A percentile compares a stretch with the other conserved stretches of the same genome.
Evolutionary conservation across 768 basidiomycete genomes (phyloP).

Genomic region (Boletus insuetus): DNA sequence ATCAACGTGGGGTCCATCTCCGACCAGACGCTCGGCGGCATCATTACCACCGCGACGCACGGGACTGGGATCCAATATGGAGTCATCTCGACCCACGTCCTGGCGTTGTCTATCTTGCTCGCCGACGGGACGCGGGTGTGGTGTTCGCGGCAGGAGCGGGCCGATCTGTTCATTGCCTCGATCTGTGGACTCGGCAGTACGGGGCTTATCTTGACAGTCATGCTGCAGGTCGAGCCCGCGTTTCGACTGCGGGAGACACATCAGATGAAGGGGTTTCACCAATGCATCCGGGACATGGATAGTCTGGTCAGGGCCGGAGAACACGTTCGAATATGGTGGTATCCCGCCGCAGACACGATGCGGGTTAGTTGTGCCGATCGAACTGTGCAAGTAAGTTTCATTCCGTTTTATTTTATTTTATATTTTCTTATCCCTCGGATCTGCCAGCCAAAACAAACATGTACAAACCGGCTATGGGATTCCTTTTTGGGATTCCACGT

Average conservation of each 20-base stretch:
- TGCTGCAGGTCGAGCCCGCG: slow-evolving; percentile 74
- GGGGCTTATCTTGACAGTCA: slow-evolving; percentile 79
- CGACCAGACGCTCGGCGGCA: slow-evolving; percentile 91
- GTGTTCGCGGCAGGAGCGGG: slow-evolving; percentile 60
- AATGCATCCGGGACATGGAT: slow-evolving; percentile 58
- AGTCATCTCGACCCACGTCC: slow-evolving; percentile 80
- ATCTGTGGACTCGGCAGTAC: slow-evolving; percentile 90
- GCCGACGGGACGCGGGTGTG: slow-evolving; percentile 69
- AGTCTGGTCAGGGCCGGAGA: slow-evolving; percentile 61
- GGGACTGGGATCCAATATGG: slow-evolving; percentile 80
- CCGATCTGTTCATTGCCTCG: slow-evolving; percentile 85
- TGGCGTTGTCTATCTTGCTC: slow-evolving; percentile 70
- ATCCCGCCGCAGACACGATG: slow-evolving; percentile 71
- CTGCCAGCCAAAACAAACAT: slow-evolving; percentile 48
- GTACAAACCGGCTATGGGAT: slow-evolving; percentile 66
- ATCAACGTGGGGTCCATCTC: slow-evolving; percentile 94
- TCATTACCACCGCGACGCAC: slow-evolving; percentile 93
- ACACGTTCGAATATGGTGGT: slow-evolving; percentile 97
- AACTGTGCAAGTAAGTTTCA: slow-evolving; percentile 63
- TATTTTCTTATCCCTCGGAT: neutral
- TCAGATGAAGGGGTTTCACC: slow-evolving; percentile 57
- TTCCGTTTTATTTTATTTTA: neutral
- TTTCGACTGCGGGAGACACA: slow-evolving; percentile 80
- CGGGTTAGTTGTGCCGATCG: slow-evolving; percentile 74
- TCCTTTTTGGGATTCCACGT: slow-evolving; percentile 75